Evolutionary conservation across 305 asterid genomes (phyloP).

Genomic region (Solanum aculeatissimum): DNA sequence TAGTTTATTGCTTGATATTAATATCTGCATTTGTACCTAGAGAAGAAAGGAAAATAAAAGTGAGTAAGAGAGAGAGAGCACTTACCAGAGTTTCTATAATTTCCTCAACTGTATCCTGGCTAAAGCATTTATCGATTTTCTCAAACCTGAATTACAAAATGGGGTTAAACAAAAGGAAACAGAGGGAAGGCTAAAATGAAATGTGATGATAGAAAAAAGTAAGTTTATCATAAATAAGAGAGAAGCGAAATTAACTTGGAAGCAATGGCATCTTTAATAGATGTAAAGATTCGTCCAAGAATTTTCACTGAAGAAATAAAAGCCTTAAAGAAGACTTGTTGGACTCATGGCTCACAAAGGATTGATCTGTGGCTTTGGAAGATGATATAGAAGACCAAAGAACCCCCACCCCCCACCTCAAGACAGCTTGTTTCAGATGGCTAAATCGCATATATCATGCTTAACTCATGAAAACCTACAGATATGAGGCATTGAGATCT

Average conservation of each 20-base stretch:
- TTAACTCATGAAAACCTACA: background rate
- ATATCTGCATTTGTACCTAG: background rate
- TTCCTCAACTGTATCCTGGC: slow-evolving; percentile 82
- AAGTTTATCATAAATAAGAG: background rate
- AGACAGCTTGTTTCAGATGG: background rate
- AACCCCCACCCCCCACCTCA: background rate
- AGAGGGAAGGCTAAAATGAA: background rate
- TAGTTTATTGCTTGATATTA: background rate
- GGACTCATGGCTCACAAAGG: background rate
- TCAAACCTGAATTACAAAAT: slow-evolving; percentile 44
- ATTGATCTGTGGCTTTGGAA: background rate
- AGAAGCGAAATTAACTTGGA: background rate
- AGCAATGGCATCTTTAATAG: background rate
- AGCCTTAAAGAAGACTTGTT: background rate
- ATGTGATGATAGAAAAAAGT: background rate
- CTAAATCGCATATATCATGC: background rate
- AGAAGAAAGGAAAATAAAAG: background rate
- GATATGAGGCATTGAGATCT: background rate
- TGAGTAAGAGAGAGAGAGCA: background rate
- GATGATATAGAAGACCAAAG: background rate
- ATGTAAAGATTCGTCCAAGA: background rate
- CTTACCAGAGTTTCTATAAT: slow-evolving; percentile 82
- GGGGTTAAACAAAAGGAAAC: background rate
- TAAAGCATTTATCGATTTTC: slow-evolving; percentile 57
- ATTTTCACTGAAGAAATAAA: background rate